Evolutionary conservation across 75 land plant species (phyloP).

Genomic region (Pinus taeda): DNA sequence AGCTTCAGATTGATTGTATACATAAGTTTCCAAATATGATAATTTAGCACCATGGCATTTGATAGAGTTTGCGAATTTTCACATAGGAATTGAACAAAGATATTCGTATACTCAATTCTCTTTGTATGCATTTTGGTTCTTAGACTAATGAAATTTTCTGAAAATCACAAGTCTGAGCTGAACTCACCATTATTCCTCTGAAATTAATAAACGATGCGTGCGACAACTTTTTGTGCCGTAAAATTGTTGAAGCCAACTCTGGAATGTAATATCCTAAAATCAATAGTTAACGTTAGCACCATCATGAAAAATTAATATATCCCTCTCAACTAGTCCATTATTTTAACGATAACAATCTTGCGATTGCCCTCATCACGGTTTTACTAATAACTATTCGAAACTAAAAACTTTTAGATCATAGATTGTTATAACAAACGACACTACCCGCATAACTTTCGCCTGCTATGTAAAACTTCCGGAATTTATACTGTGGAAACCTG

Average conservation of each 20-base stretch:
- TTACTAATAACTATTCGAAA: not conserved
- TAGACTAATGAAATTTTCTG: not conserved
- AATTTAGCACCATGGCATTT: not conserved
- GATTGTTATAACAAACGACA: not conserved
- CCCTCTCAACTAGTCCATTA: too few species aligned
- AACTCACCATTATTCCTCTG: constrained; percentile 44
- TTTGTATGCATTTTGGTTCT: too few species aligned
- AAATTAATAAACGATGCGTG: constrained; percentile 30
- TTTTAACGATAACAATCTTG: too few species aligned
- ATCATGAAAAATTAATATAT: too few species aligned
- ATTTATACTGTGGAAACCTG: constrained; percentile 73
- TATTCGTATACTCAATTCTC: too few species aligned
- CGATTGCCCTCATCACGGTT: not conserved
- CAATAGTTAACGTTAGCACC: not conserved
- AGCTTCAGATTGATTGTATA: too few species aligned
- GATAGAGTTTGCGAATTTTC: not conserved
- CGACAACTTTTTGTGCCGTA: constrained; percentile 40
- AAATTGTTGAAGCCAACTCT: constrained; percentile 52
- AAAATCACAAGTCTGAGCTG: not conserved
- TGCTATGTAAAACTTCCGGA: constrained; percentile 61
- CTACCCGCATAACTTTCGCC: constrained; percentile 85
- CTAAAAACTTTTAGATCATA: not conserved
- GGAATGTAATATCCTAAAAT: constrained; percentile 59
- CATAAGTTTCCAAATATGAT: not conserved
- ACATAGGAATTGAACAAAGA: not conserved